phyloP scores from a whole-genome alignment of 1,284 basidiomycete species.

The Gastroboletus turbinatus region DNA sequence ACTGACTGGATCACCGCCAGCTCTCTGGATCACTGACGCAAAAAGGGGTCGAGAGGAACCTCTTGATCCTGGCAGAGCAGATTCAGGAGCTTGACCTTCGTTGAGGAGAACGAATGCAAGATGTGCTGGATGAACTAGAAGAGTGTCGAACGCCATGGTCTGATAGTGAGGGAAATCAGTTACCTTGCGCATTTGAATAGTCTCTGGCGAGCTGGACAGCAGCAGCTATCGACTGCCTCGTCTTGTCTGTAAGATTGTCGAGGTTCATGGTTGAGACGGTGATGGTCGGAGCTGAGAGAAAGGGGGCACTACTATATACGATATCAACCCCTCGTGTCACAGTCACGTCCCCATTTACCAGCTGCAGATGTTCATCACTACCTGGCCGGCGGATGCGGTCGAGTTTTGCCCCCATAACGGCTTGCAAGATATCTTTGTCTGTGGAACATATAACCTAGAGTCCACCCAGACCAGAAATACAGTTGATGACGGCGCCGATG shows the following conservation, averaged over 20 bases:
- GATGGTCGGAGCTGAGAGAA: neutral
- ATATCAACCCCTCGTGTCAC: neutral
- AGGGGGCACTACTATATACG: neutral
- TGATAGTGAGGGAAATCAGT: slow-evolving; percentile 3
- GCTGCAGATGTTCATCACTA: slow-evolving; percentile 56
- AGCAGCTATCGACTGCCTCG: slow-evolving; percentile 61
- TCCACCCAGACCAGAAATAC: neutral
- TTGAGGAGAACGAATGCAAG: slow-evolving; percentile 76
- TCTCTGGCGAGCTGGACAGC: slow-evolving; percentile 83
- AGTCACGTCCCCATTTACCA: neutral
- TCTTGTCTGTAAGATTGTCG: slow-evolving; percentile 77
- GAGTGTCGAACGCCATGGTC: neutral
- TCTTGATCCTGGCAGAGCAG: slow-evolving; percentile 31
- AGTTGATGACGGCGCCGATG: neutral
- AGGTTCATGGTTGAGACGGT: slow-evolving; percentile 50
- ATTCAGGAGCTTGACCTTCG: slow-evolving; percentile 44
- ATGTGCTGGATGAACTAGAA: slow-evolving; percentile 71
- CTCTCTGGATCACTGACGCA: slow-evolving; percentile 71
- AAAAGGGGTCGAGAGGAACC: slow-evolving; percentile 54
- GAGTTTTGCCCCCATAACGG: slow-evolving; percentile 81
- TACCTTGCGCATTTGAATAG: slow-evolving; percentile 77
- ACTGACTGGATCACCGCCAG: slow-evolving; percentile 71
- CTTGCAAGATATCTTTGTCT: slow-evolving; percentile 68
- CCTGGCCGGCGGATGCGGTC: slow-evolving; percentile 84
- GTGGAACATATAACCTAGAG: slow-evolving; percentile 84